These are phyloP conservation scores for Astrocystis sublimbata DNA, from an alignment of 495 filamentous ascomycete species.

Conservation along the genomic window DNA sequence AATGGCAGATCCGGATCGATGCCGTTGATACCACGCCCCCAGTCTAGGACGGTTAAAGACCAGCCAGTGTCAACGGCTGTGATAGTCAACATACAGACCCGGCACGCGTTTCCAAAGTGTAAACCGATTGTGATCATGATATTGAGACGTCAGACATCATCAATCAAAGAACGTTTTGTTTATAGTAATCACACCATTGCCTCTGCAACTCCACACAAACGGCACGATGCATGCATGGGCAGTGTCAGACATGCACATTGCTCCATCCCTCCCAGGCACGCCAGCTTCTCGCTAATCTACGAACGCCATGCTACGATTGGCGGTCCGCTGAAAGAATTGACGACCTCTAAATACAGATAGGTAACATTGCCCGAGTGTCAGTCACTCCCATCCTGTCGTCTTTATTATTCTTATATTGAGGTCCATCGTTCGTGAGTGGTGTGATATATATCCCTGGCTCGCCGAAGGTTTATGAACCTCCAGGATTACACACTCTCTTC, in stretches of 20 bases:
- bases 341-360: background rate
- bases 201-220: background rate
- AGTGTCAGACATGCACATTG: background rate
- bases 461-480: background rate
- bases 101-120: background rate
- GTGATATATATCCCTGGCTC: background rate
- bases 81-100: background rate
- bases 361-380: constrained; percentile 4
- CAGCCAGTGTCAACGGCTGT: background rate
- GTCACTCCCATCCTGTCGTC: background rate
- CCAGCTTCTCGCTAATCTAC: background rate
- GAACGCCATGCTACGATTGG: background rate
- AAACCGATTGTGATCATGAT: background rate
- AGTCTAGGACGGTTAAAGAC: background rate
- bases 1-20: background rate
- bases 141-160: background rate
- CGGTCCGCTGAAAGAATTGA: background rate
- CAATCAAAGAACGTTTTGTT: background rate
- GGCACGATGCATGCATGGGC: constrained; percentile 9
- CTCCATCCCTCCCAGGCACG: constrained; percentile 1
- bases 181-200: background rate
- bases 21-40: background rate
- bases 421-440: too few relatives aligned
- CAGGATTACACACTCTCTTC: background rate
- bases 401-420: background rate